Evolutionary conservation across 768 basidiomycete species (phyloP).

Genomic region (Lactifluus volemus): DNA sequence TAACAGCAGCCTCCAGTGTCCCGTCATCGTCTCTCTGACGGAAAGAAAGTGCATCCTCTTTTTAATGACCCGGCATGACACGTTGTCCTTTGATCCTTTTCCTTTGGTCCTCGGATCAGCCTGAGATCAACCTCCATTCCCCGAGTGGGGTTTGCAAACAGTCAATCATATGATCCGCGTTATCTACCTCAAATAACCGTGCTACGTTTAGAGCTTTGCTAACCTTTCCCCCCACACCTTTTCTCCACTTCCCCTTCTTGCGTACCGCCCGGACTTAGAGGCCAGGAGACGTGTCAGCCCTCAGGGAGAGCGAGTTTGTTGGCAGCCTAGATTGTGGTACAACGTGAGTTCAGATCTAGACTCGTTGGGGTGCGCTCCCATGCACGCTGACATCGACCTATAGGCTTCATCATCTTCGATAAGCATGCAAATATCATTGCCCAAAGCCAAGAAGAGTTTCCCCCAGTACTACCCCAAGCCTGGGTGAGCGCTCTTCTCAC

Average conservation of each 20-base stretch:
- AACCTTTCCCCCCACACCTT: background rate
- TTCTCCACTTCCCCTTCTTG: background rate
- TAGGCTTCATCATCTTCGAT: slow-evolving; percentile 87
- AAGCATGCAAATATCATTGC: slow-evolving; percentile 79
- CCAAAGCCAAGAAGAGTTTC: slow-evolving; percentile 86
- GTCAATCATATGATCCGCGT: slow-evolving; percentile 12
- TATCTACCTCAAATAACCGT: background rate
- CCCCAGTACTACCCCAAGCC: slow-evolving; percentile 86
- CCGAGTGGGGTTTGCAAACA: background rate
- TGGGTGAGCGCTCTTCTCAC: slow-evolving; percentile 39
- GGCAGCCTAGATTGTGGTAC: slow-evolving; percentile 94
- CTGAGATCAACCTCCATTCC: background rate
- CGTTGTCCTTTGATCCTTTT: too few relatives aligned
- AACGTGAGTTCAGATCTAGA: slow-evolving; percentile 48
- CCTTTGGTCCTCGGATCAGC: too few relatives aligned
- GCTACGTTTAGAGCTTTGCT: background rate
- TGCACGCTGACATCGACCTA: background rate
- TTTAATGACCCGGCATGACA: too few relatives aligned
- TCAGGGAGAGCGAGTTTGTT: slow-evolving; percentile 72
- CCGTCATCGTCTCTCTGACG: too few relatives aligned
- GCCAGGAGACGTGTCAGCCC: slow-evolving; percentile 23
- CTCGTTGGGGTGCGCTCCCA: background rate
- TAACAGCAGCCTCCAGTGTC: too few relatives aligned
- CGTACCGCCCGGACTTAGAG: background rate
- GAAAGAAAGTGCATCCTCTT: too few relatives aligned